A percentile compares a stretch with the other conserved stretches of the same genome.
Conservation (phyloP, 75 land plant genomes). For the Chamaecyparis obtusa region DNA sequence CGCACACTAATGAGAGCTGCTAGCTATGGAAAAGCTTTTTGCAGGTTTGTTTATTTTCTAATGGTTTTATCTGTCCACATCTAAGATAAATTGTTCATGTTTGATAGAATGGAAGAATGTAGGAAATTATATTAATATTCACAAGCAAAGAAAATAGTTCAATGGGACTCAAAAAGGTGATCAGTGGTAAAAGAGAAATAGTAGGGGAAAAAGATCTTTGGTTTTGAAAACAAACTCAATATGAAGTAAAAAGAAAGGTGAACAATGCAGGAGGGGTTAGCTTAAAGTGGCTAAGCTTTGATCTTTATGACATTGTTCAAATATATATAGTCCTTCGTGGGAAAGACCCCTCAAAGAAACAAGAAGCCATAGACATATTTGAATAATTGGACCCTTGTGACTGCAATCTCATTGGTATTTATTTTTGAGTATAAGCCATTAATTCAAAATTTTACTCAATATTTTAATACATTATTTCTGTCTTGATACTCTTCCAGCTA, state of each 20-base stretch:
- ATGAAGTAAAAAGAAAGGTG: background rate
- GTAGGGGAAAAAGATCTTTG: background rate
- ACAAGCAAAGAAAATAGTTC: background rate
- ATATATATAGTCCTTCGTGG: background rate
- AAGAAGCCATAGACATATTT: background rate
- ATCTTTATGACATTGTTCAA: background rate
- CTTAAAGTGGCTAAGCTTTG: background rate
- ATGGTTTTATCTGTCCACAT: background rate
- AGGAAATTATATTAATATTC: background rate
- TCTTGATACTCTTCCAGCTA: background rate
- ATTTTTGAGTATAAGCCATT: background rate
- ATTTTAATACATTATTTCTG: background rate
- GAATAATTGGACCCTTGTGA: background rate
- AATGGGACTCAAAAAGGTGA: background rate
- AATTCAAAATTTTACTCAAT: background rate
- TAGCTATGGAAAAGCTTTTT: slow-evolving; percentile 96
- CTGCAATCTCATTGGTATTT: background rate
- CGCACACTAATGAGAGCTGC: slow-evolving; percentile 88
- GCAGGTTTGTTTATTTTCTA: slow-evolving; percentile 62
- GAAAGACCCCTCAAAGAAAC: background rate
- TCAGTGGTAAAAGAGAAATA: background rate
- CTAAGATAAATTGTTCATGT: background rate
- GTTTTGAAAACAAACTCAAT: background rate
- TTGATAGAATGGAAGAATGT: background rate
- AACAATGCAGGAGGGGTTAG: background rate